A percentile compares a stretch with the other conserved stretches of the same genome.
phyloP scores from a whole-genome alignment of 192 early-diverging fungal genomes.

The Coemansia sp. region DNA sequence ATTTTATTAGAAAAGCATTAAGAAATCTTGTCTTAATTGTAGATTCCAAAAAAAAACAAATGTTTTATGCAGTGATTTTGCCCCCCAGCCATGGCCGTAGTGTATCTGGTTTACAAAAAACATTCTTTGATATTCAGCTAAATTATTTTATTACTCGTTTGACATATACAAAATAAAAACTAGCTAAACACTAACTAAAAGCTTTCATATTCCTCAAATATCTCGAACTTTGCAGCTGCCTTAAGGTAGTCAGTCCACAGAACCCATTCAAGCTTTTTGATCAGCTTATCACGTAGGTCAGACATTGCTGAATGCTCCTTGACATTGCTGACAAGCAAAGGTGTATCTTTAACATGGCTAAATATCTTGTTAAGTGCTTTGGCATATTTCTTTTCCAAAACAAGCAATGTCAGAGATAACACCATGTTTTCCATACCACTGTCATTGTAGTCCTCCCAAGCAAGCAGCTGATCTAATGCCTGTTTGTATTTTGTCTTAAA shows the following conservation, averaged over 20 bases:
- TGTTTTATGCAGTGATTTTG: too few species aligned
- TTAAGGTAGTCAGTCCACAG: conserved; percentile 63
- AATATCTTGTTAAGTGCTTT: conserved; percentile 69
- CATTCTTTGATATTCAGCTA: too few species aligned
- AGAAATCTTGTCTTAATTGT: too few species aligned
- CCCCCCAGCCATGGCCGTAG: too few species aligned
- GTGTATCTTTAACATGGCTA: conserved; percentile 64
- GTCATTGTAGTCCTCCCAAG: background rate
- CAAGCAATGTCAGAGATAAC: background rate
- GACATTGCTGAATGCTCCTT: conserved; percentile 58
- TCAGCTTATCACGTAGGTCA: conserved; percentile 57
- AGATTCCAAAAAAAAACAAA: too few species aligned
- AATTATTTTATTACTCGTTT: too few species aligned
- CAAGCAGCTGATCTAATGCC: background rate
- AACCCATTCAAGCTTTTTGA: conserved; percentile 65
- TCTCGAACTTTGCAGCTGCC: background rate
- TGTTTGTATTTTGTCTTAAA: conserved; percentile 56
- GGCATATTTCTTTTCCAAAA: conserved; percentile 2
- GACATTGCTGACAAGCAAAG: conserved; percentile 50
- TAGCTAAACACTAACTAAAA: background rate
- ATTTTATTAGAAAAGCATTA: too few species aligned
- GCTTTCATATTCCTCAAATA: background rate
- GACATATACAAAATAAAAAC: too few species aligned
- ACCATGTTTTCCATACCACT: background rate
- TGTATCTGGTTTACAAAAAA: too few species aligned